A percentile compares a stretch with the other conserved stretches of the same genome.
These are phyloP conservation scores for Annulohypoxylon moriforme DNA, from an alignment of 495 filamentous ascomycete genomes.

Conservation along the genomic window DNA sequence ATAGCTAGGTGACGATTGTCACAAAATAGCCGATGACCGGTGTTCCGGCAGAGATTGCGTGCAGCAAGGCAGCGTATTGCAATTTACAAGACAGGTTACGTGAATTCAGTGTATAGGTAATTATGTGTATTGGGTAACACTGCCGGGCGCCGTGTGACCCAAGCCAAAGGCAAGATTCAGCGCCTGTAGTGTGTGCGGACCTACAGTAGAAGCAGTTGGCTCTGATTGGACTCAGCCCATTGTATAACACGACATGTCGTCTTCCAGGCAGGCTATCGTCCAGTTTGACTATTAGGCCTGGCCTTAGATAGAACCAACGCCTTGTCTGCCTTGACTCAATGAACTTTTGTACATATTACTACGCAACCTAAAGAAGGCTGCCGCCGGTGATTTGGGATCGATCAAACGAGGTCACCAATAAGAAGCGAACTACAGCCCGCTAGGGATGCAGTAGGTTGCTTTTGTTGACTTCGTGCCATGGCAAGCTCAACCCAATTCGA, in stretches of 20 bases:
- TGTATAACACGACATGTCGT: constrained; percentile 40
- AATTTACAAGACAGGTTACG: constrained; percentile 22
- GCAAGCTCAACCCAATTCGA: not conserved
- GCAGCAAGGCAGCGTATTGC: constrained; percentile 35
- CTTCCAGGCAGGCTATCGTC: not conserved
- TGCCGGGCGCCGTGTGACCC: constrained; percentile 33
- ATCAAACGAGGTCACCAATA: constrained; percentile 11
- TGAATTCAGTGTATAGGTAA: not conserved
- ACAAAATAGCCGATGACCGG: constrained; percentile 25
- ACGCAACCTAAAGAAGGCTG: constrained; percentile 23
- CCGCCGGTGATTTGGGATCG: constrained; percentile 6
- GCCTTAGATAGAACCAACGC: constrained; percentile 18
- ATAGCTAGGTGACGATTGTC: constrained; percentile 6
- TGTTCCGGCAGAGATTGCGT: constrained; percentile 28
- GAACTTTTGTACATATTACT: constrained; percentile 10
- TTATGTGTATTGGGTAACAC: constrained; percentile 27
- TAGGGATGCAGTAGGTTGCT: constrained; percentile 10
- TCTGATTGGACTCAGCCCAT: constrained; percentile 17
- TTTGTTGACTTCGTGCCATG: constrained; percentile 15
- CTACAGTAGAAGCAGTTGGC: constrained; percentile 14
- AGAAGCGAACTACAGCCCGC: constrained; percentile 19
- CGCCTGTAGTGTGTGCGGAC: constrained; percentile 11
- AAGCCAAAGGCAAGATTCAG: constrained; percentile 30
- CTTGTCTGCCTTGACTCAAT: not conserved
- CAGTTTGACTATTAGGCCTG: constrained; percentile 20